Evolutionary conservation across 495 filamentous ascomycete genomes (phyloP).

Genomic region (Aspergillus avenaceus): DNA sequence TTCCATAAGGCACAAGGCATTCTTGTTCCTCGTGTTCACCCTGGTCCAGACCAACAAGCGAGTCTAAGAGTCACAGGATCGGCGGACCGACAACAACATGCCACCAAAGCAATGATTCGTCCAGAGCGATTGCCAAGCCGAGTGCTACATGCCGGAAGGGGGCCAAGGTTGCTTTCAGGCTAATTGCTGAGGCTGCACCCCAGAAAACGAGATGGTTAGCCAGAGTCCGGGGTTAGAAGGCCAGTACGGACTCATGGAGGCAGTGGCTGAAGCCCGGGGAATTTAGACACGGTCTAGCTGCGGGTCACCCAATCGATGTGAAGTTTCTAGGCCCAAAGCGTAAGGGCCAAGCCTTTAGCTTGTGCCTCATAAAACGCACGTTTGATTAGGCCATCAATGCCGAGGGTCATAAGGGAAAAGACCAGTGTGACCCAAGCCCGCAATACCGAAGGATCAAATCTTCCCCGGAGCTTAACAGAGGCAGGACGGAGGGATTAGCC

Average conservation of each 20-base stretch:
- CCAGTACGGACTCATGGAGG: constrained; percentile 1
- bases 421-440: not conserved
- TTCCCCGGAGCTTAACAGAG: not conserved
- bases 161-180: constrained; percentile 4
- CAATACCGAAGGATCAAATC: not conserved
- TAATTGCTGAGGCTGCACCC: constrained; percentile 2
- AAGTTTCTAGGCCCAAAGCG: not conserved
- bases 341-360: constrained; percentile 11
- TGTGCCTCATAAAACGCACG: constrained; percentile 2
- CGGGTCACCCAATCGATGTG: constrained; percentile 2
- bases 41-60: not conserved
- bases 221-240: constrained; percentile 1
- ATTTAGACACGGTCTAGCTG: constrained; percentile 4
- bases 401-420: not conserved
- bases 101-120: not conserved
- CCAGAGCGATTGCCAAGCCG: not conserved
- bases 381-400: constrained; percentile 1
- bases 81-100: not conserved
- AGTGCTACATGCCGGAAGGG: not conserved
- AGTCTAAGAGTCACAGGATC: not conserved
- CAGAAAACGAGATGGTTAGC: not conserved
- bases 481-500: not conserved
- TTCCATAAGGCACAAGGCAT: not conserved
- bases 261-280: constrained; percentile 8
- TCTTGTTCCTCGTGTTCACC: not conserved